phyloP scores from a whole-genome alignment of 2,329 filamentous ascomycete species.

The Fusarium odoratissimum region DNA sequence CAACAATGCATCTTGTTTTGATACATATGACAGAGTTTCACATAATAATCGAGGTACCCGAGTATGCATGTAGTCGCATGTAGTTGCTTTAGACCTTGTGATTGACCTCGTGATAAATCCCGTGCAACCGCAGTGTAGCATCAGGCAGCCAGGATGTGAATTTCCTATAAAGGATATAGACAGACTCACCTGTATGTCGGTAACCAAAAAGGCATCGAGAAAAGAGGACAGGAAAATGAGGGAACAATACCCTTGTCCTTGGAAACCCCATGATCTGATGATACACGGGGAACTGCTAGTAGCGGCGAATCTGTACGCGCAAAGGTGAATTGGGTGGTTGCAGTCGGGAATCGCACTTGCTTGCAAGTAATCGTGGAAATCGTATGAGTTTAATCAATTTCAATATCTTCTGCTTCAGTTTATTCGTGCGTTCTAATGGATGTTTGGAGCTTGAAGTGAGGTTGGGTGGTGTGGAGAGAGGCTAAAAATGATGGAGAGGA shows the following conservation, averaged over 20 bases:
- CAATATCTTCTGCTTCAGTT: background rate
- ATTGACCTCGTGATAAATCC: slow-evolving; percentile 11
- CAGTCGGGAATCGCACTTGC: background rate
- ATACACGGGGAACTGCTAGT: background rate
- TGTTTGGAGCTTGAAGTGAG: background rate
- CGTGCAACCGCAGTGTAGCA: background rate
- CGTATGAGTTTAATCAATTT: slow-evolving; percentile 1
- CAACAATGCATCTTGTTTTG: background rate
- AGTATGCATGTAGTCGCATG: slow-evolving; percentile 2
- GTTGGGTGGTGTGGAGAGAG: slow-evolving; percentile 39
- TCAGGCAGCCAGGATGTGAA: background rate
- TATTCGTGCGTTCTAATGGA: slow-evolving; percentile 18
- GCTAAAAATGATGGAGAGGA: slow-evolving; percentile 20
- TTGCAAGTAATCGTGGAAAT: background rate
- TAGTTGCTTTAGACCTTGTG: slow-evolving; percentile 12
- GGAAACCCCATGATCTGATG: slow-evolving; percentile 30
- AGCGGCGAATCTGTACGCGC: background rate
- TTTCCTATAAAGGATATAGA: background rate
- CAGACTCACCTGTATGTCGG: background rate
- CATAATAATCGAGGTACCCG: background rate
- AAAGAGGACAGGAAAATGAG: background rate
- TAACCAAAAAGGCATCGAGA: background rate
- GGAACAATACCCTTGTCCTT: background rate
- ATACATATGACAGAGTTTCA: background rate
- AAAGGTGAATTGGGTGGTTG: background rate